These are phyloP conservation scores for Osmanthus fragrans DNA, from an alignment of 257 asterid genomes.

Conservation along the genomic window DNA sequence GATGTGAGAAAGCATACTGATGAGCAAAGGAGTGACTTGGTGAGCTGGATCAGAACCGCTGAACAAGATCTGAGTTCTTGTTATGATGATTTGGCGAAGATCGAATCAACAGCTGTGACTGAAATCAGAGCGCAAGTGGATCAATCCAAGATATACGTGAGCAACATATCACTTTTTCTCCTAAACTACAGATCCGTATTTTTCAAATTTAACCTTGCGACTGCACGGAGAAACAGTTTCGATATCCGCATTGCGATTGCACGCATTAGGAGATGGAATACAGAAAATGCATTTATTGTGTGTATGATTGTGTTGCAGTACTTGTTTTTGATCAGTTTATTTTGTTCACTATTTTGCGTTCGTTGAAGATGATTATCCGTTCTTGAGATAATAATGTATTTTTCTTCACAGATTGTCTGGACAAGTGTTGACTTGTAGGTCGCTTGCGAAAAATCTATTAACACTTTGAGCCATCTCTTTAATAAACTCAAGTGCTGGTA, in stretches of 20 bases:
- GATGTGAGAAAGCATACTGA: neutral
- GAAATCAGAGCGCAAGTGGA: neutral
- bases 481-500: too few species aligned
- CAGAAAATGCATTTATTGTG: neutral
- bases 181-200: neutral
- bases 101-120: neutral
- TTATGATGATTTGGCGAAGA: neutral
- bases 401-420: neutral
- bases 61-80: neutral
- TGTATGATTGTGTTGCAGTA: neutral
- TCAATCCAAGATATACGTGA: neutral
- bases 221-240: neutral
- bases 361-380: neutral
- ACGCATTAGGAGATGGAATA: neutral
- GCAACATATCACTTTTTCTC: neutral
- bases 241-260: neutral
- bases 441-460: too few species aligned
- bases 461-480: too few species aligned
- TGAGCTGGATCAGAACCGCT: neutral
- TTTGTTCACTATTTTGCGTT: neutral
- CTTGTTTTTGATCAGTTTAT: neutral
- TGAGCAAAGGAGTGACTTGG: neutral
- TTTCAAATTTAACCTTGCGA: neutral
- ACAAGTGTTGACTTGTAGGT: too few species aligned
- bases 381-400: neutral